These are phyloP conservation scores for Apiospora phragmitis DNA, from an alignment of 2,329 filamentous ascomycete genomes.

Conservation along the genomic window DNA sequence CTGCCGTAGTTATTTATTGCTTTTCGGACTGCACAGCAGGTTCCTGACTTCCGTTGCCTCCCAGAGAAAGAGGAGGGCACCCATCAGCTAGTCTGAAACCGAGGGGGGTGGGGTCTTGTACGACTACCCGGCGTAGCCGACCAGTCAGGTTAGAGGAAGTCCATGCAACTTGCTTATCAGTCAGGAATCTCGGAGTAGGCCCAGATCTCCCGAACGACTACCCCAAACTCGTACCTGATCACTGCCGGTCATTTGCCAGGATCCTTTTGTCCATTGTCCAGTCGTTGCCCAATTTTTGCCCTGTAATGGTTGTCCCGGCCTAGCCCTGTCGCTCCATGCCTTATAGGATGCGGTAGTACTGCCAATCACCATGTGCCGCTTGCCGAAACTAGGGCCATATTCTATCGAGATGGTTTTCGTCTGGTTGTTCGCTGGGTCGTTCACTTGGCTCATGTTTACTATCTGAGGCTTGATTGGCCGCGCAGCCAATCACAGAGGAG, in stretches of 20 bases:
- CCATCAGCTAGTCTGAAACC: not conserved
- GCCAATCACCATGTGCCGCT: not conserved
- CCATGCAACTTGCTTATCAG: conserved; percentile 5
- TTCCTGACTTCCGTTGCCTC: not conserved
- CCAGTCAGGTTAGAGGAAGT: not conserved
- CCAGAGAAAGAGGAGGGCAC: not conserved
- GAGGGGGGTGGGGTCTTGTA: not conserved
- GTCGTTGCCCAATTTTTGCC: not conserved
- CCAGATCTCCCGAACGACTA: conserved; percentile 1
- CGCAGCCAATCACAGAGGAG: not conserved
- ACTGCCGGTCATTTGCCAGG: not conserved
- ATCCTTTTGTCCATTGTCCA: not conserved
- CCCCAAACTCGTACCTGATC: not conserved
- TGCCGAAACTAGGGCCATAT: not conserved
- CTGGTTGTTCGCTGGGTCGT: not conserved
- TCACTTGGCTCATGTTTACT: not conserved
- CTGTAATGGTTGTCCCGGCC: not conserved
- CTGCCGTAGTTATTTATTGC: not conserved
- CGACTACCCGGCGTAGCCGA: not conserved
- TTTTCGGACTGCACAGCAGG: not conserved
- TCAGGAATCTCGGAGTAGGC: not conserved
- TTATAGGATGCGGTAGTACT: not conserved
- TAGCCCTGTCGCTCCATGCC: not conserved
- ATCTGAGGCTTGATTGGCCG: not conserved
- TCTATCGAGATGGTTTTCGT: not conserved